Conservation (phyloP, 228 moss, liverwort and hornwort species). For the Sphagnum fallax region DNA sequence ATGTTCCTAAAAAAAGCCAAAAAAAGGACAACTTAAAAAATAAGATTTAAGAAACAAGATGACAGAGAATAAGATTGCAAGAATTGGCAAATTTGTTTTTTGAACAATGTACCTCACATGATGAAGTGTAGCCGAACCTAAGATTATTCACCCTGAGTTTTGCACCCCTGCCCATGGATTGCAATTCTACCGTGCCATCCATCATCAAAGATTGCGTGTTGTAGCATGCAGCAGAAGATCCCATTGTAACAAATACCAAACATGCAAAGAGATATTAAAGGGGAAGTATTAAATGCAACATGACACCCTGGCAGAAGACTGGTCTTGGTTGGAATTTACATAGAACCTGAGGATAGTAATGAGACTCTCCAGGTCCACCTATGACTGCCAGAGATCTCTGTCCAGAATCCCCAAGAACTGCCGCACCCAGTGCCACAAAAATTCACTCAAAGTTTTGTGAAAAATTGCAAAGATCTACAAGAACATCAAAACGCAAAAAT, state of each 20-base stretch:
- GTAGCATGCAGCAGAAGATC: conserved; percentile 18
- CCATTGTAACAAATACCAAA: too few species aligned
- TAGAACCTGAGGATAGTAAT: conserved; percentile 75
- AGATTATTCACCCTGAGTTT: conserved; percentile 75
- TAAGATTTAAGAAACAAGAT: too few species aligned
- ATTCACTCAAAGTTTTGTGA: too few species aligned
- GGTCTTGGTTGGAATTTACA: not conserved
- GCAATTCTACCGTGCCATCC: conserved; percentile 60
- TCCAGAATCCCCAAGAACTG: conserved; percentile 92
- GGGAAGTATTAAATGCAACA: too few species aligned
- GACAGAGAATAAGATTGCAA: too few species aligned
- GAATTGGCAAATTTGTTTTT: too few species aligned
- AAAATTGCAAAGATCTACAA: too few species aligned
- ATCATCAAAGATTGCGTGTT: conserved; percentile 49
- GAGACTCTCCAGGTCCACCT: conserved; percentile 90
- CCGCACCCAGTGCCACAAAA: conserved; percentile 1
- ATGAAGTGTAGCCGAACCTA: conserved; percentile 76
- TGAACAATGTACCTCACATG: conserved; percentile 55
- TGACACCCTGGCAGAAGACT: too few species aligned
- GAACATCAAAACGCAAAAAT: too few species aligned
- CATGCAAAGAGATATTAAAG: too few species aligned
- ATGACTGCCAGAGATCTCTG: conserved; percentile 90
- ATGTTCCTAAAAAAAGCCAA: too few species aligned
- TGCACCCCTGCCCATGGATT: conserved; percentile 44
- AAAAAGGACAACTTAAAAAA: too few species aligned